These are phyloP conservation scores for Rhodotorula graminis DNA, from an alignment of 768 basidiomycete species.

Conservation along the genomic window DNA sequence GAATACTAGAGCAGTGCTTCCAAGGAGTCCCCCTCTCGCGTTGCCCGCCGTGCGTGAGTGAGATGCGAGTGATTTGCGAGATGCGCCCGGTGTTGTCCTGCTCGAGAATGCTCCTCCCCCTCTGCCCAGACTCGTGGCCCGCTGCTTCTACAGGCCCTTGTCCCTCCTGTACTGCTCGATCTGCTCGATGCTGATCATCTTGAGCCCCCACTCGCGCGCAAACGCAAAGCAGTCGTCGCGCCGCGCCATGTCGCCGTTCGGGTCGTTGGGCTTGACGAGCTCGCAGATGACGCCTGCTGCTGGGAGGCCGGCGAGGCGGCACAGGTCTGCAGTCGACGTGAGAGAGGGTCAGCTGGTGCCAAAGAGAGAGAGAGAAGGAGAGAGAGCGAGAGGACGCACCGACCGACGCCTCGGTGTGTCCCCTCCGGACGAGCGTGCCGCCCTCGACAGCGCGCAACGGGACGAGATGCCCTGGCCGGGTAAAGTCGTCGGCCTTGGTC, in stretches of 20 bases:
- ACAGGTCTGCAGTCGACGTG: constrained; percentile 59
- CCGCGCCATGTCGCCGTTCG: constrained; percentile 84
- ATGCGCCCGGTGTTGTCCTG: not conserved
- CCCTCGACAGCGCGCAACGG: constrained; percentile 81
- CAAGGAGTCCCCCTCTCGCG: no score
- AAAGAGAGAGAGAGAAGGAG: no score
- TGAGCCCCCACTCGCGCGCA: constrained; percentile 80
- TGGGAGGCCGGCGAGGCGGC: constrained; percentile 63
- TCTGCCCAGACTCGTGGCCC: no score
- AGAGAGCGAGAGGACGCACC: constrained; percentile 46
- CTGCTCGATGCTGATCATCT: constrained; percentile 86
- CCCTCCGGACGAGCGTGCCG: constrained; percentile 77
- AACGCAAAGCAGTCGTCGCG: constrained; percentile 88
- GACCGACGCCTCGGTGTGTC: constrained; percentile 86
- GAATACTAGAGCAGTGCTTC: not conserved
- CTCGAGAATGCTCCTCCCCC: no score
- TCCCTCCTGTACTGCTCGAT: constrained; percentile 47
- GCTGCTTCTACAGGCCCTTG: constrained; percentile 5
- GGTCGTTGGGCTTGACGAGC: constrained; percentile 81
- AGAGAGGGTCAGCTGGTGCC: not conserved
- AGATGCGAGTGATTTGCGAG: not conserved
- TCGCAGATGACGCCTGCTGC: constrained; percentile 85
- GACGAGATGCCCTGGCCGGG: constrained; percentile 90
- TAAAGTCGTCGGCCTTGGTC: constrained; percentile 64
- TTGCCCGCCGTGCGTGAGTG: no score